Evolutionary conservation across 164 flowering plant species (phyloP).

Genomic region (Vitis rupestris): DNA sequence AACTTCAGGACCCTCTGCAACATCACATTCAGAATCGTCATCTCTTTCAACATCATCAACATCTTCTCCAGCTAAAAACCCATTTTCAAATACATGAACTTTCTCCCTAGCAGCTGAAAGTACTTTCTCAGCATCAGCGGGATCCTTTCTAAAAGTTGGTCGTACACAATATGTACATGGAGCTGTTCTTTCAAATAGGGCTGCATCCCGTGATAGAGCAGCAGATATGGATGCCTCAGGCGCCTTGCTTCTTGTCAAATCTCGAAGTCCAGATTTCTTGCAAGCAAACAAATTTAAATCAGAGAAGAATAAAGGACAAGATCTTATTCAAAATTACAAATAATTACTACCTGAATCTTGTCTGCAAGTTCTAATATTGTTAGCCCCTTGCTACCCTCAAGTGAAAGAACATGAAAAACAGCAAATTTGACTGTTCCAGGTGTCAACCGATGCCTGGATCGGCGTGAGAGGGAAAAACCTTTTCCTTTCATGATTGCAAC

Average conservation of each 20-base stretch:
- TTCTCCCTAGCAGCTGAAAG: conserved; percentile 76
- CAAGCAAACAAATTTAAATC: conserved; percentile 19
- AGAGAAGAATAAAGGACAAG: background rate
- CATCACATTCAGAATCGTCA: conserved; percentile 50
- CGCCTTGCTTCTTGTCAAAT: conserved; percentile 92
- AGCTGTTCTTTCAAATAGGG: conserved; percentile 91
- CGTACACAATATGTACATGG: conserved; percentile 98
- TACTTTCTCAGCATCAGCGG: conserved; percentile 78
- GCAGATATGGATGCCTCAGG: conserved; percentile 98
- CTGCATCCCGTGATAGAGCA: conserved; percentile 88
- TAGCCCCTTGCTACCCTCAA: conserved; percentile 88
- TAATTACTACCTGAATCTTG: conserved; percentile 74
- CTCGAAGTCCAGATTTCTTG: conserved; percentile 92
- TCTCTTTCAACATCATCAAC: conserved; percentile 68
- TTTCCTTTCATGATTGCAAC: conserved; percentile 80
- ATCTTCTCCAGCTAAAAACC: conserved; percentile 65
- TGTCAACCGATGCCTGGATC: conserved; percentile 88
- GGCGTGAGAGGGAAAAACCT: conserved; percentile 66
- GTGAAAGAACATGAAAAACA: conserved; percentile 90
- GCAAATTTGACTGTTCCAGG: conserved; percentile 99
- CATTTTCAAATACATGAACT: conserved; percentile 64
- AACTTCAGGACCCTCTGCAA: conserved; percentile 50
- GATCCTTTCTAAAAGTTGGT: conserved; percentile 79
- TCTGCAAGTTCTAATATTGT: conserved; percentile 87
- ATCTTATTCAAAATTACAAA: background rate